Conservation (phyloP, 805 yeast species). For the Candida parachauliodes region DNA sequence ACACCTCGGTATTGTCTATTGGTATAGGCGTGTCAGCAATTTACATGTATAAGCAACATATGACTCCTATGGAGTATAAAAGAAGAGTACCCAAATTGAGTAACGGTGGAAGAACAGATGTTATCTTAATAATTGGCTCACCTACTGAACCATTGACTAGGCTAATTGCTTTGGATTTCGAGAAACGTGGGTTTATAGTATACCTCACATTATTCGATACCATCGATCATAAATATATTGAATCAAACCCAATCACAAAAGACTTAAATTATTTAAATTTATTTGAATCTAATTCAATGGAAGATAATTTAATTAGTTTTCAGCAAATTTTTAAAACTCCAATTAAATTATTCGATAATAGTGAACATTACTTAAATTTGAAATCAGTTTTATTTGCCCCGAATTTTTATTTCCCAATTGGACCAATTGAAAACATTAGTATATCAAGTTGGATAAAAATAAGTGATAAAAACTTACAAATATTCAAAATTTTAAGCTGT, state of each 20-base stretch:
- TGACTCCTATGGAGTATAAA: slow-evolving; percentile 12
- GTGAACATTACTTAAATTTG: slow-evolving; percentile 54
- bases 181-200: slow-evolving; percentile 76
- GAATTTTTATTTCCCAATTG: slow-evolving; percentile 61
- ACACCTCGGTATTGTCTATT: slow-evolving; percentile 17
- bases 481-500: slow-evolving; percentile 48
- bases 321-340: slow-evolving; percentile 48
- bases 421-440: slow-evolving; percentile 59
- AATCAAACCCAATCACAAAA: slow-evolving; percentile 54
- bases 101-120: slow-evolving; percentile 74
- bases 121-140: slow-evolving; percentile 70
- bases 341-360: slow-evolving; percentile 57
- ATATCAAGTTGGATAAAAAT: slow-evolving; percentile 51
- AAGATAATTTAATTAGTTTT: slow-evolving; percentile 47
- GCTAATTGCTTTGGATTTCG: slow-evolving; percentile 68
- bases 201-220: slow-evolving; percentile 71
- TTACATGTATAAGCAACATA: background rate
- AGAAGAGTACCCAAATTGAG: slow-evolving; percentile 60
- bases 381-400: slow-evolving; percentile 72
- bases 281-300: slow-evolving; percentile 43
- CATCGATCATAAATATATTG: slow-evolving; percentile 49
- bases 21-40: slow-evolving; percentile 20
- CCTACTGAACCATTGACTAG: slow-evolving; percentile 72
- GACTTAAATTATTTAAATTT: slow-evolving; percentile 68
- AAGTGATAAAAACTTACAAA: slow-evolving; percentile 43